A percentile compares a stretch with the other conserved stretches of the same genome.
Conservation (phyloP, 345 rosid genomes). For the Anastatica hierochuntica region DNA sequence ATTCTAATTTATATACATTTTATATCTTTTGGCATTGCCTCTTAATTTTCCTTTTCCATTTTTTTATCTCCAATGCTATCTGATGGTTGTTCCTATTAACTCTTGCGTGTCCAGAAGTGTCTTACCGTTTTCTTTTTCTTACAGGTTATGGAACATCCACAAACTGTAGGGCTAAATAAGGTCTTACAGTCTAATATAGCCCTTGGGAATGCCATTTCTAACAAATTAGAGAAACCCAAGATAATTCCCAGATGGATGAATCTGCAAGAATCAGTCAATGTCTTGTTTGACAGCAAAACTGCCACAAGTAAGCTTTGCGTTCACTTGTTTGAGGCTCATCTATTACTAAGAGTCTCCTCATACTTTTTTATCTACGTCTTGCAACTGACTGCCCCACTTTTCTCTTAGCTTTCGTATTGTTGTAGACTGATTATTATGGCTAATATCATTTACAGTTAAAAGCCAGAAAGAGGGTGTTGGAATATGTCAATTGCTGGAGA, state of each 20-base stretch:
- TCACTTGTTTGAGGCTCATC: conserved; percentile 7
- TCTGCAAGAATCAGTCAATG: conserved; percentile 76
- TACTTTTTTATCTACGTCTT: conserved; percentile 6
- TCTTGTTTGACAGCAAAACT: conserved; percentile 73
- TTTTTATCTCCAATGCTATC: not conserved
- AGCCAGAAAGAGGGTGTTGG: conserved; percentile 59
- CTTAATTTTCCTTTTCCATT: not conserved
- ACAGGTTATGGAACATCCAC: conserved; percentile 91
- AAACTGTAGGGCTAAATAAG: conserved; percentile 63
- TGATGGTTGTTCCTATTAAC: not conserved
- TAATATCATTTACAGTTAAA: conserved; percentile 33
- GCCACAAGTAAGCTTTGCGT: conserved; percentile 42
- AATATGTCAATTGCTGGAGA: conserved; percentile 88
- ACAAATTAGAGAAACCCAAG: conserved; percentile 28
- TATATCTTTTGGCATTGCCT: not conserved
- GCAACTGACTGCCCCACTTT: conserved; percentile 4
- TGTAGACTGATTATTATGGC: conserved; percentile 11
- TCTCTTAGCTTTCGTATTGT: not conserved
- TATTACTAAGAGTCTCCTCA: not conserved
- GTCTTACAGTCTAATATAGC: conserved; percentile 54
- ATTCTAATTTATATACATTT: not conserved
- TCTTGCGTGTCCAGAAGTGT: not conserved
- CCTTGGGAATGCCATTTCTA: conserved; percentile 53
- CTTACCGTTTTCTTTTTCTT: conserved; percentile 13
- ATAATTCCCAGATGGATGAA: conserved; percentile 59